These are phyloP conservation scores for Chlamydomonas urium DNA, from an alignment of 139 green algal genomes.

Conservation along the genomic window DNA sequence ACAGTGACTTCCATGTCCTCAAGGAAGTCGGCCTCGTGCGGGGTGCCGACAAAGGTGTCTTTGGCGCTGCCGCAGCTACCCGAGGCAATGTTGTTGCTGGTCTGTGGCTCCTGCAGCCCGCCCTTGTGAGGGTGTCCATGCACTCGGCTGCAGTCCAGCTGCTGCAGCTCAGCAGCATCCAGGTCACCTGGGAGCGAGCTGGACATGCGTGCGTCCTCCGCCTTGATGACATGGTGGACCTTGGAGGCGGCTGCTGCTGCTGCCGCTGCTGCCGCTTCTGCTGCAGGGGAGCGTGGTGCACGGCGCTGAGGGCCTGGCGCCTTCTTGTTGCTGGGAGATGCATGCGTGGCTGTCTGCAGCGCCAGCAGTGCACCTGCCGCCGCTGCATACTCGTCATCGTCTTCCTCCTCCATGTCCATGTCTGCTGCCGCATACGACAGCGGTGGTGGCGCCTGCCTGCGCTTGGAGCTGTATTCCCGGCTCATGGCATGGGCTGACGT, in stretches of 20 bases:
- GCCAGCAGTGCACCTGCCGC: not conserved
- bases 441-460: too few relatives aligned
- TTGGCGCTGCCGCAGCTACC: not conserved
- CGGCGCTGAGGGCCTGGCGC: too few relatives aligned
- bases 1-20: slow-evolving; percentile 8
- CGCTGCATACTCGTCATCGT: not conserved
- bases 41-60: not conserved
- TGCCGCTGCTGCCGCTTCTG: not conserved
- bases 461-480: too few relatives aligned
- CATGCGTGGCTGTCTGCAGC: not conserved
- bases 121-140: not conserved
- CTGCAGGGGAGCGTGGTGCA: not conserved
- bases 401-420: not conserved
- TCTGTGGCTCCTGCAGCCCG: too few relatives aligned
- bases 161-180: too few relatives aligned
- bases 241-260: not conserved
- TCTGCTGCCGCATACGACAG: too few relatives aligned
- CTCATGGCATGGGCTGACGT: too few relatives aligned
- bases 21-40: too few relatives aligned
- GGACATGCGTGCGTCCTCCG: too few relatives aligned
- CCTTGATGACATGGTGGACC: too few relatives aligned
- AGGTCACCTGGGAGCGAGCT: too few relatives aligned
- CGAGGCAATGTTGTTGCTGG: too few relatives aligned
- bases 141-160: not conserved
- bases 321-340: not conserved